Evolutionary conservation across 2,329 filamentous ascomycete species (phyloP), one percentile per base, ranked within the genome.

Genomic region (Metarhizium robertsii): DNA sequence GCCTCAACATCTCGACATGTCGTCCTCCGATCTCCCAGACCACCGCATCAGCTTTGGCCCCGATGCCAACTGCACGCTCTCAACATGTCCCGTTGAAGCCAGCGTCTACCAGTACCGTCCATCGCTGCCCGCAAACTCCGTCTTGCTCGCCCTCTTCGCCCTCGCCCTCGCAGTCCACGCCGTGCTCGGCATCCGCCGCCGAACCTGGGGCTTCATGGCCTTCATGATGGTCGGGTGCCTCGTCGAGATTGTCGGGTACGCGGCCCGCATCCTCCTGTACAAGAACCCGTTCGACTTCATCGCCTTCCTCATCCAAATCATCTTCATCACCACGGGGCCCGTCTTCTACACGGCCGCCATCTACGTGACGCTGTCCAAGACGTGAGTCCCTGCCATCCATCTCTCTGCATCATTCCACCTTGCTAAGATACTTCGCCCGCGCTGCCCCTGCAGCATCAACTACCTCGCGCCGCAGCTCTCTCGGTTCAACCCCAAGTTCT

Each of bases 271-370:
- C 25, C 65, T 82, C 53, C 67, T 84, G 55, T 73, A 80, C 55
- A 62, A 75, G 16, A 80, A 86, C 55, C 80, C 82, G 0, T 87
- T 82, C 61, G 70, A 62, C 29, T 77, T 85, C 64, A 61, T 65
- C 0, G 81, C 77, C 0, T 88, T 88, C 63, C 74, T 86, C 61
- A 75, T 86, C 6, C 81, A 87, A 66, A 84, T 86, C 59, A 65
- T 61, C 66, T 72, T 64, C 53, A 64, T 72, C 29, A 84, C 80
- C 0, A 62, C 57, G 5, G 70, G 65, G 0, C 70, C 70, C 10
- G 69, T 72, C 0, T 72, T 66, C 20, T 72, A 83, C 74, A 59
- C 80, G 7, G 84, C 83, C 1, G 80, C 81, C 36, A 81, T 87
- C 54, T 88, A 88, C 63, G 76, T 87, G 32, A 85, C 81, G 13